Conservation (phyloP, 768 basidiomycete genomes). For the Suillus fuscotomentosus region DNA sequence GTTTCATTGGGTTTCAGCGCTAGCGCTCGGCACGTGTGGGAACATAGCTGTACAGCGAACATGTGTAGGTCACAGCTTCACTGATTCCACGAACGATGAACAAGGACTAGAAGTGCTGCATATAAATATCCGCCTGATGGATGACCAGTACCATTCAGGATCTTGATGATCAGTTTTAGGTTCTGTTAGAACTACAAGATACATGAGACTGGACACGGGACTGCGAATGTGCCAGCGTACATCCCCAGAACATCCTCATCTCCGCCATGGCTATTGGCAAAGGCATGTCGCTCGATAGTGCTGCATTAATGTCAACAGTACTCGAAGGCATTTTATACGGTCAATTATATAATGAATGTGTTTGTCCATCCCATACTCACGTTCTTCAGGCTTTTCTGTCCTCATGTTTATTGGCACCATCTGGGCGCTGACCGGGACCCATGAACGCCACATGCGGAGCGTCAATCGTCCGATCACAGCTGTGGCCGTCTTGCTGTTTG, state of each 20-base stretch:
- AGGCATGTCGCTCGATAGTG: slow-evolving; percentile 8
- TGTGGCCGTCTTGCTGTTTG: slow-evolving; percentile 16
- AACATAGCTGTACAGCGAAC: not conserved
- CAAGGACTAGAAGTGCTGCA: not conserved
- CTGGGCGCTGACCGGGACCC: slow-evolving; percentile 14
- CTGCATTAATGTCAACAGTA: slow-evolving; percentile 16
- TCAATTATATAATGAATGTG: not conserved
- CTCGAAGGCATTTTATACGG: slow-evolving; percentile 21
- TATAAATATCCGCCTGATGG: not conserved
- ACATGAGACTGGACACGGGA: not conserved
- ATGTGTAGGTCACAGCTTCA: not conserved
- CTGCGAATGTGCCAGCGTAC: not conserved
- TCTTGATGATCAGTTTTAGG: not conserved
- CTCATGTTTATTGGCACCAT: slow-evolving; percentile 32
- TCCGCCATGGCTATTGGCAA: not conserved
- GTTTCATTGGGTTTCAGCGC: too few relatives aligned
- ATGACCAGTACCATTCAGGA: not conserved
- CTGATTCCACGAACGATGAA: not conserved
- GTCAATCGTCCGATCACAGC: slow-evolving; percentile 14
- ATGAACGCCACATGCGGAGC: slow-evolving; percentile 1
- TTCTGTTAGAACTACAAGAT: not conserved
- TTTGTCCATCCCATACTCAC: not conserved
- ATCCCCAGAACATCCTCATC: not conserved
- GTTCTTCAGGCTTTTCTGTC: slow-evolving; percentile 29
- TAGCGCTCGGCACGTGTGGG: too few relatives aligned